Evolutionary conservation across 169 alveolate species (phyloP), one percentile per base, ranked within the genome.

Genomic region (Cryptosporidium andersoni): DNA sequence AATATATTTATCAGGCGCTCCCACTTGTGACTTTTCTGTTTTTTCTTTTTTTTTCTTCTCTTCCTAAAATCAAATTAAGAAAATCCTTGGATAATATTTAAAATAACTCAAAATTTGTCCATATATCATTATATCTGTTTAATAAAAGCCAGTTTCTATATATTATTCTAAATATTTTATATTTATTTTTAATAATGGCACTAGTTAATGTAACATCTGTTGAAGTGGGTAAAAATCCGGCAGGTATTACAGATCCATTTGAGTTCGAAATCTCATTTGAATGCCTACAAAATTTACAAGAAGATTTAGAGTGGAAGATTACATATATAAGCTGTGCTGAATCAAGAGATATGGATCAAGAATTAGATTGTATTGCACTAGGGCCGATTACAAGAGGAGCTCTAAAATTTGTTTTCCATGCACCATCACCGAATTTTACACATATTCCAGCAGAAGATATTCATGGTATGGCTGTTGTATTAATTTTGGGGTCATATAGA

Each of bases 401-500:
- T 16, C 92, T 96, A 93, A 94, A 94, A 82, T 97, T 97, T 85
- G 95, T 94, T 48, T 92, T 97, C 68, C 94, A 96, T 47, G 97
- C 96, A 34, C 85, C 94, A 43, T 94, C 98, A 12, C 99, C 99
- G 25, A 99, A 96, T 89, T 94, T 92, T 62, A 64, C 90, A 45
- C 88, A 93, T 88, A 97, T 97, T 12, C 96, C 94, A 7, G 81
- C 91, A 39, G 92, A 91, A 11, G 97, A 95, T 55, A 58, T 97
- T 6, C 94, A 96, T 40, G 99, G 99, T 39, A 96, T 97, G 89
- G 98, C 98, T 80, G 99, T 98, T 48, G 91, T 97, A 64, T 90
- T 97, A 43, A 94, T 97, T 51, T 93, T 98, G 42, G 97, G 98
- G 56, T 93, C 96, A 64, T 97, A 97, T 91, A 92, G 94, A 51